These are phyloP conservation scores for Fonsecaea erecta DNA, from an alignment of 2,329 filamentous ascomycete genomes.

Conservation along the genomic window DNA sequence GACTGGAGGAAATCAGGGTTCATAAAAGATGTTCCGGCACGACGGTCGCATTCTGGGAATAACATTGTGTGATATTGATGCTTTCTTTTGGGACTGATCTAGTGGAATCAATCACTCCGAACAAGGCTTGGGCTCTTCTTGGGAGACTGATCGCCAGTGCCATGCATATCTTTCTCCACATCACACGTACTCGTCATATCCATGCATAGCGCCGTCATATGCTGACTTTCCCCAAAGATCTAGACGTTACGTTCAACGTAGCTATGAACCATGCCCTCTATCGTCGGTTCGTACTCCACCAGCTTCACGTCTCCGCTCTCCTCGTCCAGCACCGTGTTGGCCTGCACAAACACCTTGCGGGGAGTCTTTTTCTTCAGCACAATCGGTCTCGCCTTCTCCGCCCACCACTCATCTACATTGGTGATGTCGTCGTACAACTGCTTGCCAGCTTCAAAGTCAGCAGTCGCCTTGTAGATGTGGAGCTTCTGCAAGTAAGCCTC, in stretches of 20 bases:
- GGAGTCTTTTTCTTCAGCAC: constrained; percentile 65
- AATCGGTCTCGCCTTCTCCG: constrained; percentile 70
- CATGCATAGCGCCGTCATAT: background rate
- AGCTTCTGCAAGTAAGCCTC: constrained; percentile 87
- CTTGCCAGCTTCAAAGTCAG: constrained; percentile 77
- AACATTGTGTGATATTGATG: too few species aligned
- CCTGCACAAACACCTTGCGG: constrained; percentile 84
- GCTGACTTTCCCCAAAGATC: background rate
- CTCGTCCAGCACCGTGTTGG: constrained; percentile 77
- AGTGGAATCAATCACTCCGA: background rate
- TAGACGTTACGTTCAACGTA: constrained; percentile 66
- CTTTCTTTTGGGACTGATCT: background rate
- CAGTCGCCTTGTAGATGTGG: constrained; percentile 90
- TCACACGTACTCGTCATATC: background rate
- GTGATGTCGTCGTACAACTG: constrained; percentile 85
- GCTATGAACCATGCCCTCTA: constrained; percentile 82
- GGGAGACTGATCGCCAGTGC: background rate
- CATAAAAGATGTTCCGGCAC: too few species aligned
- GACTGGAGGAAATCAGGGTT: too few species aligned
- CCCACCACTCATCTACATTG: constrained; percentile 82
- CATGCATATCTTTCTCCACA: background rate
- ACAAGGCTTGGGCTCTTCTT: background rate
- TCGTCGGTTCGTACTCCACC: constrained; percentile 83
- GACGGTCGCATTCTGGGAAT: too few species aligned
- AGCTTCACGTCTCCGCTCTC: constrained; percentile 71